These are phyloP conservation scores for Oropetium thomaeum DNA, from an alignment of 176 grass and related monocot genomes.

Conservation along the genomic window DNA sequence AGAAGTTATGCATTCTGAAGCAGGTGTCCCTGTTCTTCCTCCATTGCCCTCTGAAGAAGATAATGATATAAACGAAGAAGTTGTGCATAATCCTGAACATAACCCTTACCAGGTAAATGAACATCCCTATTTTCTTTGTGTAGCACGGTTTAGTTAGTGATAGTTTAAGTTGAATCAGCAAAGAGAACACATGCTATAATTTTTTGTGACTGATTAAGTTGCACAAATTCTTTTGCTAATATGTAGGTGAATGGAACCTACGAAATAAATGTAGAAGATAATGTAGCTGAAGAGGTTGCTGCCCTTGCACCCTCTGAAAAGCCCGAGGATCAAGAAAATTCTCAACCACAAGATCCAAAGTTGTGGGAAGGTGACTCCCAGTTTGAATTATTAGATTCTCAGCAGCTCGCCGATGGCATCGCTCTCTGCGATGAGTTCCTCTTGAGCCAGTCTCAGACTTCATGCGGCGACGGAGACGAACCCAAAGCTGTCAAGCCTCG, in stretches of 20 bases:
- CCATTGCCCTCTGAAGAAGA: conserved; percentile 41
- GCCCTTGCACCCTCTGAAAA: conserved; percentile 38
- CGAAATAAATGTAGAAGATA: conserved; percentile 46
- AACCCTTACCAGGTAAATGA: conserved; percentile 45
- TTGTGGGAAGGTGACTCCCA: conserved; percentile 76
- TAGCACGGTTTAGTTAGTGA: background rate
- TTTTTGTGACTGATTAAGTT: conserved; percentile 10
- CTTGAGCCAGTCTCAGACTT: conserved; percentile 76
- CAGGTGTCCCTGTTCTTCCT: conserved; percentile 19
- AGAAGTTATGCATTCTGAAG: conserved; percentile 47
- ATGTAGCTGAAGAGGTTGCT: conserved; percentile 32
- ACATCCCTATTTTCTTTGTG: conserved; percentile 1
- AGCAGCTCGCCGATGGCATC: conserved; percentile 75
- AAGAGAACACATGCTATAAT: background rate
- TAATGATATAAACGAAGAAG: conserved; percentile 37
- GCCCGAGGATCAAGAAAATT: conserved; percentile 39
- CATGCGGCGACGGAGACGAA: conserved; percentile 52
- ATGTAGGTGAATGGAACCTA: conserved; percentile 36
- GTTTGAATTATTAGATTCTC: conserved; percentile 67
- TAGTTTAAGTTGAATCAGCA: background rate
- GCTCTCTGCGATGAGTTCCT: conserved; percentile 82
- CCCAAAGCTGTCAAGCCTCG: conserved; percentile 27
- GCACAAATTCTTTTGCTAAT: background rate
- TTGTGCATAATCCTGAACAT: conserved; percentile 31
- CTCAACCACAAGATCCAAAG: conserved; percentile 58